Conservation (phyloP, 306 rosid species). For the Comarum palustre region DNA sequence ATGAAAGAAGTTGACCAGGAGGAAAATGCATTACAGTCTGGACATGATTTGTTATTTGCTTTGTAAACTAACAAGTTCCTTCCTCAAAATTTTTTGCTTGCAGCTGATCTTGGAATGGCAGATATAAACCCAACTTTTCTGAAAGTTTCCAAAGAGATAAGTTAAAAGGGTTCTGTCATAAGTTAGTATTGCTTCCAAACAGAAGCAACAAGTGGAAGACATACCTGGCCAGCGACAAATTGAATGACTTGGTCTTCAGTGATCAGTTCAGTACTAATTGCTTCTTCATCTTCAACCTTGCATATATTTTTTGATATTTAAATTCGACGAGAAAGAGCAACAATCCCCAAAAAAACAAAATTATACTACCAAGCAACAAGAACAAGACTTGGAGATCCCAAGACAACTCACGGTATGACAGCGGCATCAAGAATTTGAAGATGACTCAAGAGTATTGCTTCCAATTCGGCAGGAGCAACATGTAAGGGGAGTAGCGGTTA, state of each 20-base stretch:
- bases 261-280: slow-evolving; percentile 42
- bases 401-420: slow-evolving; percentile 65
- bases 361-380: background rate
- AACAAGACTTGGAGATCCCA: slow-evolving; percentile 14
- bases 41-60: slow-evolving; percentile 44
- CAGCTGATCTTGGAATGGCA: slow-evolving; percentile 72
- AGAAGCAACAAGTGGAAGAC: background rate
- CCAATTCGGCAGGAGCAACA: slow-evolving; percentile 96
- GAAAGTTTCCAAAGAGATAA: slow-evolving; percentile 23
- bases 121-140: slow-evolving; percentile 61
- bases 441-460: slow-evolving; percentile 74
- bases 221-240: slow-evolving; percentile 74
- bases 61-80: slow-evolving; percentile 56
- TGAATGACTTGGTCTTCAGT: slow-evolving; percentile 68
- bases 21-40: slow-evolving; percentile 42
- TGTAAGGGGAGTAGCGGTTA: slow-evolving; percentile 19
- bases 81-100: slow-evolving; percentile 90
- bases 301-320: slow-evolving; percentile 5
- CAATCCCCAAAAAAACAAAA: background rate
- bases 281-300: slow-evolving; percentile 75
- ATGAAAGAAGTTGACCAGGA: background rate
- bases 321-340: slow-evolving; percentile 12
- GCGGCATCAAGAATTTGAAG: slow-evolving; percentile 78
- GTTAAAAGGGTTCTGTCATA: background rate
- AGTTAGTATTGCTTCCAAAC: background rate